phyloP scores from a whole-genome alignment of 306 rosid genomes.

The Malus asiatica region DNA sequence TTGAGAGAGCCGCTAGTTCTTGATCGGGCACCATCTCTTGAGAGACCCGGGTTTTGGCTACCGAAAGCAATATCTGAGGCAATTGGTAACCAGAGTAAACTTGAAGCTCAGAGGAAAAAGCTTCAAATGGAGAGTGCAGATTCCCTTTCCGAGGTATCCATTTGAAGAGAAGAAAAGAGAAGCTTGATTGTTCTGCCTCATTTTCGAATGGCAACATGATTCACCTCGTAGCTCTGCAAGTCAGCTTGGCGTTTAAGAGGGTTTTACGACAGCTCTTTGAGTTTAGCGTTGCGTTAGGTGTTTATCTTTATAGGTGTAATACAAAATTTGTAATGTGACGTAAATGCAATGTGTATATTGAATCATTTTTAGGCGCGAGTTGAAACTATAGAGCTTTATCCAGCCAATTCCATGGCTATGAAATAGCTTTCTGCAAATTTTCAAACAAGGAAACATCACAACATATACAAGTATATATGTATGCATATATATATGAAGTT shows the following conservation, averaged over 20 bases:
- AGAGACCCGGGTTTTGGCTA: slow-evolving; percentile 83
- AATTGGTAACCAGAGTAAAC: slow-evolving; percentile 52
- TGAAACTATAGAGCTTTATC: too few relatives aligned
- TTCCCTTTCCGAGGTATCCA: slow-evolving; percentile 27
- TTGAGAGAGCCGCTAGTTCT: slow-evolving; percentile 77
- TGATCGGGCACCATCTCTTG: slow-evolving; percentile 71
- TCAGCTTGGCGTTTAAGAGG: neutral
- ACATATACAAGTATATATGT: too few relatives aligned
- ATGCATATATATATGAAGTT: too few relatives aligned
- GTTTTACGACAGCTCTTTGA: neutral
- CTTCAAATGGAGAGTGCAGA: slow-evolving; percentile 37
- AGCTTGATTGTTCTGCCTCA: neutral
- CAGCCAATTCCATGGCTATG: too few relatives aligned
- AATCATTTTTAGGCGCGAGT: neutral
- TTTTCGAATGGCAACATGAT: neutral
- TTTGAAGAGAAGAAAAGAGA: slow-evolving; percentile 27
- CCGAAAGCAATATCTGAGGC: slow-evolving; percentile 76
- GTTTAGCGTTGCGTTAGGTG: neutral
- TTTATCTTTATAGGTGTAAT: neutral
- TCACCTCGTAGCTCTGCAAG: neutral
- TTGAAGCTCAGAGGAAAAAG: slow-evolving; percentile 56
- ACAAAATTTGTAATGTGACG: too few relatives aligned
- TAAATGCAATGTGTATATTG: neutral
- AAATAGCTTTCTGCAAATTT: too few relatives aligned
- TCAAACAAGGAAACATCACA: too few relatives aligned